Evolutionary conservation across 495 filamentous ascomycete species (phyloP), one percentile per base, ranked within the genome.

Genomic region (Saxophila tyrrhenica): DNA sequence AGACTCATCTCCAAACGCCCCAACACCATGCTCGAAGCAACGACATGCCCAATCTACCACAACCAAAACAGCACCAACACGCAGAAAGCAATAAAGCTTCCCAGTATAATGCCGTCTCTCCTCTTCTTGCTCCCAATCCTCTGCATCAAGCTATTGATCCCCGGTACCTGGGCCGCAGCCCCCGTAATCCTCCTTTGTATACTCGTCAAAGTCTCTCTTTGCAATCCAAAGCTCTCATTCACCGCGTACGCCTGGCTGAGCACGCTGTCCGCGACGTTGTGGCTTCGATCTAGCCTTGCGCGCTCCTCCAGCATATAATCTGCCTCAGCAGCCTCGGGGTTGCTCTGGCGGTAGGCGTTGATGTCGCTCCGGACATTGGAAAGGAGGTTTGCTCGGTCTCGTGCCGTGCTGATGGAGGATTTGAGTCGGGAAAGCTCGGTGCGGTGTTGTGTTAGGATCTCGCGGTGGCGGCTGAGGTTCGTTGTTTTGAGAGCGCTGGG

Each of bases 251-350:
- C 92, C 76, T 96, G 94, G 69, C 85, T 91, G 55, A 99, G 73
- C 41, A 99, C 89, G 51, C 81, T 83, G 65, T 99, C 92, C 39
- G 86, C 86, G 69, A 92, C 78, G 49, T 81, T 84, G 64, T 96
- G 83, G 63, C 86, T 90, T 62, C 85, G 78, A 60, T 99, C 94
- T 62, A 99, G 79, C 54, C 83, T 76, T 47, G 73, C 68, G 24
- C 92, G 78, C 78, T 99, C 92, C 61, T 87, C 86, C 19, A 97
- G 78, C 89, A 99, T 95, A 72, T 95, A 97, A 41, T 97, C 91
- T 19, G 87, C 86, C 70, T 96, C 92, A 38, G 82, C 86, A 5
- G 76, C 78, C 51, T 78, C 85, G 8, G 87, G 86, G 69, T 94
- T 90, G 24, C 25, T 8, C 9, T 47, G 48, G 29, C 83, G 86